Base-by-base conservation (phyloP, 371 early-diverging fungal species). In the Synchytrium microbalum region DNA sequence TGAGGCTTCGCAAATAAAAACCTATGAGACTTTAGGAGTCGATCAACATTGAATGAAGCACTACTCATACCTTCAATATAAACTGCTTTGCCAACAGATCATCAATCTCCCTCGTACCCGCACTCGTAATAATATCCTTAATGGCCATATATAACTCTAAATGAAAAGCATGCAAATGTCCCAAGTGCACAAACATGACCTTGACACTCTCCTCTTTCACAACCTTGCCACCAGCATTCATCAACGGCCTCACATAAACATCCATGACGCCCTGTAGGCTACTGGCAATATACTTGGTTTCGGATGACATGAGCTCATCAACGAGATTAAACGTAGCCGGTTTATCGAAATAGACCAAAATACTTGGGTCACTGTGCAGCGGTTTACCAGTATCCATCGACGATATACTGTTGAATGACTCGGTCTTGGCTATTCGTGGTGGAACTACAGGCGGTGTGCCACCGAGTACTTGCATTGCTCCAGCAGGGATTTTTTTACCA, bases 181-280 rank as follows among this genome's bases (percentile, higher is more conserved):
- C 63, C 26, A 69, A 29, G 30, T 46, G 32, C 62, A 59, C 58
- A 60, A 69, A 69, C 30, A 69, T 67, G 3, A 52, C 58, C 31
- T 69, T 67, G 32, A 69, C 27, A 23, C 54, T 30, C n/a, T 69
- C 70, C 38, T 69, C 67, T 57, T 69, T 69, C 60, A 66, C 3
- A 62, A 51, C 31, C 10, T 28, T 32, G 62, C 62, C 53, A 25
- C 59, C 58, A 26, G 63, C 54, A 13, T 30, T 54, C 32, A 66
- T 63, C 27, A 69, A 55, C 16, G 66, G 67, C 27, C 70, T 62
- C 14, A 64, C 65, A 57, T 64, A 28, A n/a, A 67, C 64, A 62
- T 67, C 70, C 66, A 67, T 69, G 5, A 63, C 33, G 2, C 32
- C 28, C 3, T 66, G 33, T n/a, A 67, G 53, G n/a, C n/a, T n/a